phyloP scores from a whole-genome alignment of 1,139 yeast genomes.

The Kodamaea suecica region DNA sequence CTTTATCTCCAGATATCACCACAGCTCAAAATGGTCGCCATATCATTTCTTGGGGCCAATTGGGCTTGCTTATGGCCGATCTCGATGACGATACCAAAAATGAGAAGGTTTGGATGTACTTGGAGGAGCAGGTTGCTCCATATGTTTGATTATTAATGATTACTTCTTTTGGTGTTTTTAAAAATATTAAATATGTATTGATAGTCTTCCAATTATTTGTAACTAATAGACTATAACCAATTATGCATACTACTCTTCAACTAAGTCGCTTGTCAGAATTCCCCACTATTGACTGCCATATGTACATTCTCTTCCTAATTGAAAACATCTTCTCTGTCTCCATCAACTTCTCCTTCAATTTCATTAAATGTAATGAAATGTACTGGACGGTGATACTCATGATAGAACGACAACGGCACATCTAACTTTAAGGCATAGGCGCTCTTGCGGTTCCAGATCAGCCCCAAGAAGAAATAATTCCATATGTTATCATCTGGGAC shows the following conservation, averaged over 20 bases:
- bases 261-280: too few species aligned
- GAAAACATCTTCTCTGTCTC: constrained; percentile 67
- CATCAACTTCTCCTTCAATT: constrained; percentile 63
- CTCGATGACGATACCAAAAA: constrained; percentile 3
- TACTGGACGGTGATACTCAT: constrained; percentile 81
- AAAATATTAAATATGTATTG: too few species aligned
- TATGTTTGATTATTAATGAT: constrained; percentile 3
- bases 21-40: constrained; percentile 3
- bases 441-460: constrained; percentile 67
- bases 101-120: constrained; percentile 7
- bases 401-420: constrained; percentile 77
- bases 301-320: too few species aligned
- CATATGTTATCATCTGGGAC: constrained; percentile 85
- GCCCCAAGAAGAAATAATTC: constrained; percentile 90
- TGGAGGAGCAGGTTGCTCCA: constrained; percentile 5
- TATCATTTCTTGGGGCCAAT: constrained; percentile 5
- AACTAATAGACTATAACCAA: too few species aligned
- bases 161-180: too few species aligned
- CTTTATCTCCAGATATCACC: constrained; percentile 17
- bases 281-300: too few species aligned
- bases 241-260: too few species aligned
- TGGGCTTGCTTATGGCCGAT: constrained; percentile 6
- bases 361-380: constrained; percentile 78
- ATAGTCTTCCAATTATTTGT: too few species aligned
- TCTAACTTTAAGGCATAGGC: constrained; percentile 70